Conservation (phyloP, 2,329 filamentous ascomycete species). For the Monosporascus cannonballus region DNA sequence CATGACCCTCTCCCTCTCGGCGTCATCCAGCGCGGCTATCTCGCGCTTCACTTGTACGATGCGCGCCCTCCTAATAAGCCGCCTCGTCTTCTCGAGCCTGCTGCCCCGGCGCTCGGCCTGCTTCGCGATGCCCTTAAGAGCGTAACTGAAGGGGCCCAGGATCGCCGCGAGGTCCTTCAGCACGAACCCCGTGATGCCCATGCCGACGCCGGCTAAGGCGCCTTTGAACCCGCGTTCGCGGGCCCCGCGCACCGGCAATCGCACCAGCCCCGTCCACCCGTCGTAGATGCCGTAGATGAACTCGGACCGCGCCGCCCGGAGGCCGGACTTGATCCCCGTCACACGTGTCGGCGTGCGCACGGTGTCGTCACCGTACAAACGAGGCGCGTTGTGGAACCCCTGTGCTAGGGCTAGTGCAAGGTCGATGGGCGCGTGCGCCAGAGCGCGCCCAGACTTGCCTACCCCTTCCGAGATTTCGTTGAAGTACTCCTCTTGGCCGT, state of each 20-base stretch:
- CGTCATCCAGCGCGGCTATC: slow-evolving; percentile 23
- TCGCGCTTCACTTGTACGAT: slow-evolving; percentile 53
- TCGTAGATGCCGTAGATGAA: slow-evolving; percentile 60
- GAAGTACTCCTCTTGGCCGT: slow-evolving; percentile 36
- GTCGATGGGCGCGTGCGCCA: slow-evolving; percentile 54
- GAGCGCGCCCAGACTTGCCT: slow-evolving; percentile 42
- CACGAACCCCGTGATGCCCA: slow-evolving; percentile 57
- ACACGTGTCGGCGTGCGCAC: slow-evolving; percentile 58
- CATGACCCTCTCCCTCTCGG: slow-evolving; percentile 23
- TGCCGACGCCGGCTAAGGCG: slow-evolving; percentile 46
- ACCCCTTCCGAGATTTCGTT: slow-evolving; percentile 48
- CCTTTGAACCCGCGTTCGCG: slow-evolving; percentile 50
- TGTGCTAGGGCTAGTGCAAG: slow-evolving; percentile 57
- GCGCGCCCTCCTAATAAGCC: slow-evolving; percentile 49
- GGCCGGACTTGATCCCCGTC: slow-evolving; percentile 58
- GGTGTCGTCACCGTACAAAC: slow-evolving; percentile 64
- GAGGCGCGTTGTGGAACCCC: slow-evolving; percentile 65
- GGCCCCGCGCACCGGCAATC: slow-evolving; percentile 52
- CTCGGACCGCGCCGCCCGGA: slow-evolving; percentile 55
- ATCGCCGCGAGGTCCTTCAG: slow-evolving; percentile 60
- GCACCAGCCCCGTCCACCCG: slow-evolving; percentile 56
- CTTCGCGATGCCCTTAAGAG: slow-evolving; percentile 58
- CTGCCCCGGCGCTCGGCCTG: slow-evolving; percentile 48
- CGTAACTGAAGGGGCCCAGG: slow-evolving; percentile 54
- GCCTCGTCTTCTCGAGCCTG: slow-evolving; percentile 47